Evolutionary conservation across 2,329 filamentous ascomycete genomes (phyloP).

Genomic region (Epichloe scottii): DNA sequence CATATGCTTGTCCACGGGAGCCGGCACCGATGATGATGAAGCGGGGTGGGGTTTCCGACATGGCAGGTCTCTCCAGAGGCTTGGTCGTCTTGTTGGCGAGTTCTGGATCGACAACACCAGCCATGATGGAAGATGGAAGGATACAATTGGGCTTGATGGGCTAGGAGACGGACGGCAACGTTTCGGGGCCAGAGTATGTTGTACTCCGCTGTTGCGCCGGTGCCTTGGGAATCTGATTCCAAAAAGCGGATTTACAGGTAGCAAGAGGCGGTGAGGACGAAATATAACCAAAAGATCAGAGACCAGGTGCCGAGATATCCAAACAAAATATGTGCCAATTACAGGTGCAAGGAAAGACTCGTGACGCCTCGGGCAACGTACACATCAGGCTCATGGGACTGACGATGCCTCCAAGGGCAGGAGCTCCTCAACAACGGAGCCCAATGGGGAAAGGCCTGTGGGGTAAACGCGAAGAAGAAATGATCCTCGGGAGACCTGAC

Average conservation of each 20-base stretch:
- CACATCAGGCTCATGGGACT: background rate
- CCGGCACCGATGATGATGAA: conserved; percentile 76
- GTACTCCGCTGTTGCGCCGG: too few relatives aligned
- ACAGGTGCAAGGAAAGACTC: background rate
- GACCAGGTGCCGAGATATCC: too few relatives aligned
- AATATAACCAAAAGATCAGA: background rate
- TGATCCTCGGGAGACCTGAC: too few relatives aligned
- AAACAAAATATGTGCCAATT: background rate
- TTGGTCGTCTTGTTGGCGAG: conserved; percentile 11
- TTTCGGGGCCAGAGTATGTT: too few relatives aligned
- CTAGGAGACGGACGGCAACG: too few relatives aligned
- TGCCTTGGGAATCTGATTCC: too few relatives aligned
- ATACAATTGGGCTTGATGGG: background rate
- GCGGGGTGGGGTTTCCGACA: conserved; percentile 42
- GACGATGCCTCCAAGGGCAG: background rate
- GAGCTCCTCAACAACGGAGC: background rate
- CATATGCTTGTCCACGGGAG: conserved; percentile 65
- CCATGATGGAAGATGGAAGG: conserved; percentile 8
- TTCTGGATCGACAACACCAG: conserved; percentile 12
- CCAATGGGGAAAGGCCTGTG: background rate
- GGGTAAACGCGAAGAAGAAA: too few relatives aligned
- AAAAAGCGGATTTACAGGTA: too few relatives aligned
- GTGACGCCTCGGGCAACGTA: background rate
- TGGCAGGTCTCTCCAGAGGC: conserved; percentile 28
- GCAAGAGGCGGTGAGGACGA: background rate